Evolutionary conservation across 2,329 filamentous ascomycete species (phyloP).

Genomic region (Trichocomaceae sp.): DNA sequence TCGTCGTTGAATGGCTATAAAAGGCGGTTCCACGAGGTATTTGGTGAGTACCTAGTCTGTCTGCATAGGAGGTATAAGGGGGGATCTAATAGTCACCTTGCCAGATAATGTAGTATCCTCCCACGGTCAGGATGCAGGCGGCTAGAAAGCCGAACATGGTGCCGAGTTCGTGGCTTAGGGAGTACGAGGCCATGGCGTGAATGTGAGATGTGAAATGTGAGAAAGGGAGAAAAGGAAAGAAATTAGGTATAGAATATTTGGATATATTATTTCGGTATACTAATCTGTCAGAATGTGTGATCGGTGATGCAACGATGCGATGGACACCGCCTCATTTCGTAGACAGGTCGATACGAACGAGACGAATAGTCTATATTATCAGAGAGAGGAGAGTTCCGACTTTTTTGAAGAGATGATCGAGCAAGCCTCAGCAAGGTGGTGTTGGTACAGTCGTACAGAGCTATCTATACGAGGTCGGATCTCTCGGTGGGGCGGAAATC

Average conservation of each 20-base stretch:
- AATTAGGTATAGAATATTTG: no score
- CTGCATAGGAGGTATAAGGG: not conserved
- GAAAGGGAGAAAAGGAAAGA: not conserved
- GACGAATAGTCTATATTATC: not conserved
- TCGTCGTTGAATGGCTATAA: conserved; percentile 20
- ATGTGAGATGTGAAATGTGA: not conserved
- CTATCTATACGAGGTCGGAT: not conserved
- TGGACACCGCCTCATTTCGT: not conserved
- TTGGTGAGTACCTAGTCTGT: not conserved
- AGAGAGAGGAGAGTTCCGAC: not conserved
- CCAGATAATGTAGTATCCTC: conserved; percentile 30
- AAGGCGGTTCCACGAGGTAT: no score
- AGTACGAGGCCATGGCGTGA: conserved; percentile 8
- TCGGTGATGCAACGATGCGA: not conserved
- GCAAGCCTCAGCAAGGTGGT: no score
- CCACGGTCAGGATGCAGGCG: conserved; percentile 28
- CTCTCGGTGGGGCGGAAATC: not conserved
- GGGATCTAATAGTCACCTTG: conserved; percentile 21
- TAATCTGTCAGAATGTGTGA: not conserved
- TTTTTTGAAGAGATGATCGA: no score
- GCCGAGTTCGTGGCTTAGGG: conserved; percentile 32
- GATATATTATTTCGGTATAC: no score
- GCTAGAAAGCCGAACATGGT: conserved; percentile 35
- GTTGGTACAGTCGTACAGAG: no score
- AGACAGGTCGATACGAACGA: not conserved